Conservation (phyloP, 2,329 filamentous ascomycete species). For the Fusarium poae region DNA sequence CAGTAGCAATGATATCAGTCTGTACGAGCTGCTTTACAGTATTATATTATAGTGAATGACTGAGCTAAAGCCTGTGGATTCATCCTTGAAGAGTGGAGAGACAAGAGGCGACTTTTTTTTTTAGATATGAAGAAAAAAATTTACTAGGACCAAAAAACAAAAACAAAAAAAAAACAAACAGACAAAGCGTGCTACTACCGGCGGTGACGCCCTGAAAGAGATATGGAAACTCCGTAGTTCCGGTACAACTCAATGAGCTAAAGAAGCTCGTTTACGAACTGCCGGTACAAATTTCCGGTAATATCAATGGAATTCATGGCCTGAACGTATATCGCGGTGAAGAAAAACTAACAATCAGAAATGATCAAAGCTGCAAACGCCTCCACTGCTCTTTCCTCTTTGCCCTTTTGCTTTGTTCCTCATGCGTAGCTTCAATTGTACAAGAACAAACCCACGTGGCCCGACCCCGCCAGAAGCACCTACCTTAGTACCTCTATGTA, state of each 20-base stretch:
- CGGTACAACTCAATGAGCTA: conserved; percentile 7
- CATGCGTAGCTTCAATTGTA: conserved; percentile 43
- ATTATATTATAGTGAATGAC: conserved; percentile 15
- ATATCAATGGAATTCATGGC: conserved; percentile 20
- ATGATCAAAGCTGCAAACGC: conserved; percentile 16
- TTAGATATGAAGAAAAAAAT: neutral
- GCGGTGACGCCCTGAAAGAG: conserved; percentile 7
- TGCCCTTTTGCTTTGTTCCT: conserved; percentile 35
- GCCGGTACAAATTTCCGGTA: conserved; percentile 22
- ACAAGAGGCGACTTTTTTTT: neutral
- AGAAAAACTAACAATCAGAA: neutral
- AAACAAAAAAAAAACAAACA: neutral
- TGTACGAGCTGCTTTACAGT: conserved; percentile 16
- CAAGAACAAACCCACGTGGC: conserved; percentile 50
- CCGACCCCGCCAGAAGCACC: conserved; percentile 33
- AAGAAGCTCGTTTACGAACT: conserved; percentile 26
- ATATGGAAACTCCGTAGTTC: conserved; percentile 6
- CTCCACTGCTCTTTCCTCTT: conserved; percentile 45
- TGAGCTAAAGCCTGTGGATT: neutral
- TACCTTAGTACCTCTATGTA: no score
- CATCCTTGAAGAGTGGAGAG: conserved; percentile 1
- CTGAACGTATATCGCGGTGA: conserved; percentile 24
- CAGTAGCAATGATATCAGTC: neutral
- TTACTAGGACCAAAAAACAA: neutral
- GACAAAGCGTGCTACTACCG: conserved; percentile 2